Percentiles rank a stretch among this genome's conserved stretches.
These are phyloP conservation scores for Fragaria nilgerrensis DNA, from an alignment of 306 rosid species.

Conservation along the genomic window DNA sequence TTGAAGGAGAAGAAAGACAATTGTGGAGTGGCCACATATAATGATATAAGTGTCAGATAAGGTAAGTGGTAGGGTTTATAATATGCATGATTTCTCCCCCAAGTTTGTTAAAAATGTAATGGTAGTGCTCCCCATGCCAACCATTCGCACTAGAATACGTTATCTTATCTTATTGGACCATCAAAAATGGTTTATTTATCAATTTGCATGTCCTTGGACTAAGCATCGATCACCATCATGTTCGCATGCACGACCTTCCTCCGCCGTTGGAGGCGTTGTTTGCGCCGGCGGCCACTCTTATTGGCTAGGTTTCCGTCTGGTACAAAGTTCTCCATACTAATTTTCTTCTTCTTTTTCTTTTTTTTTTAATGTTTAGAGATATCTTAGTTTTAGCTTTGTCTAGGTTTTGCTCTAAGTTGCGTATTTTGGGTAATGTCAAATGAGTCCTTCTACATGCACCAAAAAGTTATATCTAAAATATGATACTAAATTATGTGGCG, in stretches of 20 bases:
- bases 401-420: too few species aligned
- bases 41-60: conserved; percentile 11
- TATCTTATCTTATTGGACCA: conserved; percentile 7
- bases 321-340: too few species aligned
- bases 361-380: too few species aligned
- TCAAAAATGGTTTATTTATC: neutral
- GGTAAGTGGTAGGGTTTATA: conserved; percentile 22
- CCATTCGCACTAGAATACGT: conserved; percentile 9
- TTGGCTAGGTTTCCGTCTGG: neutral
- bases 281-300: neutral
- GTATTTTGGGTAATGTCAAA: too few species aligned
- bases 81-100: conserved; percentile 13
- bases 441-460: too few species aligned
- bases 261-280: neutral
- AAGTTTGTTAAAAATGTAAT: conserved; percentile 1
- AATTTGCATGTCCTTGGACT: neutral
- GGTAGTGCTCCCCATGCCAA: conserved; percentile 33
- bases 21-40: conserved; percentile 9
- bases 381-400: too few species aligned
- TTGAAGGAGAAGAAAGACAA: conserved; percentile 17
- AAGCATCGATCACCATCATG: neutral
- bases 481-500: too few species aligned
- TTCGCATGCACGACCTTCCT: neutral
- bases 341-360: too few species aligned
- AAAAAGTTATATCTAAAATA: too few species aligned